phyloP scores from a whole-genome alignment of 2,329 filamentous ascomycete species.

The Beauveria medogensis region DNA sequence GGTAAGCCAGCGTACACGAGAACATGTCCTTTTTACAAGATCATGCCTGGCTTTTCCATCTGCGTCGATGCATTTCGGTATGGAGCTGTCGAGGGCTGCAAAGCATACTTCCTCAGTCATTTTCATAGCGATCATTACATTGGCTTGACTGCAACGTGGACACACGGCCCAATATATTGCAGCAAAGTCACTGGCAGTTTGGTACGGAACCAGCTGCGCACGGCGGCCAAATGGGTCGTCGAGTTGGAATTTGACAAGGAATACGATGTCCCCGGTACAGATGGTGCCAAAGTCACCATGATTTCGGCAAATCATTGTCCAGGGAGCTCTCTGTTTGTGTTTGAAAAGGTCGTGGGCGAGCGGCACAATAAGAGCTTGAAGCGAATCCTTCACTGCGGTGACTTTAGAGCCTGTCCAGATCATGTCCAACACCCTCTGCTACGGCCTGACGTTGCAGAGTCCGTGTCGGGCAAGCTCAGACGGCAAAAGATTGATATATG shows the following conservation, averaged over 20 bases:
- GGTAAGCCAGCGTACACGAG: constrained; percentile 82
- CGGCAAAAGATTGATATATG: constrained; percentile 91
- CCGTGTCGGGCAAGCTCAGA: constrained; percentile 58
- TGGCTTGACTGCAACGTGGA: constrained; percentile 80
- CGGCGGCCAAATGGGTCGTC: constrained; percentile 78
- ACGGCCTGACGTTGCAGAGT: constrained; percentile 64
- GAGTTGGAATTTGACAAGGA: constrained; percentile 77
- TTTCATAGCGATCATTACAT: constrained; percentile 98
- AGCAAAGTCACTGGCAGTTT: constrained; percentile 87
- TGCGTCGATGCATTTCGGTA: constrained; percentile 96
- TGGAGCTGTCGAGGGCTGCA: constrained; percentile 83
- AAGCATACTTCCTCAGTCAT: constrained; percentile 93
- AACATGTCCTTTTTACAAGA: constrained; percentile 98
- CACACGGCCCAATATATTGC: constrained; percentile 92
- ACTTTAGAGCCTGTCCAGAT: constrained; percentile 82
- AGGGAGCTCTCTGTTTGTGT: constrained; percentile 87
- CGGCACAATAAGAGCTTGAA: constrained; percentile 55
- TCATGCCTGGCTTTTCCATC: constrained; percentile 85
- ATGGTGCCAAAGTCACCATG: constrained; percentile 84
- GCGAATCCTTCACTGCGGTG: constrained; percentile 86
- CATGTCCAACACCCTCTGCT: constrained; percentile 79
- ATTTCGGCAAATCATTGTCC: constrained; percentile 95
- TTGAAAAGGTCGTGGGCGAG: constrained; percentile 66
- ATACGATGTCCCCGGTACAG: constrained; percentile 70
- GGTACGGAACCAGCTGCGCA: constrained; percentile 75